Percentiles rank a stretch among this genome's conserved stretches.
These are phyloP conservation scores for Metarhizium album DNA, from an alignment of 2,329 filamentous ascomycete species.

Conservation along the genomic window DNA sequence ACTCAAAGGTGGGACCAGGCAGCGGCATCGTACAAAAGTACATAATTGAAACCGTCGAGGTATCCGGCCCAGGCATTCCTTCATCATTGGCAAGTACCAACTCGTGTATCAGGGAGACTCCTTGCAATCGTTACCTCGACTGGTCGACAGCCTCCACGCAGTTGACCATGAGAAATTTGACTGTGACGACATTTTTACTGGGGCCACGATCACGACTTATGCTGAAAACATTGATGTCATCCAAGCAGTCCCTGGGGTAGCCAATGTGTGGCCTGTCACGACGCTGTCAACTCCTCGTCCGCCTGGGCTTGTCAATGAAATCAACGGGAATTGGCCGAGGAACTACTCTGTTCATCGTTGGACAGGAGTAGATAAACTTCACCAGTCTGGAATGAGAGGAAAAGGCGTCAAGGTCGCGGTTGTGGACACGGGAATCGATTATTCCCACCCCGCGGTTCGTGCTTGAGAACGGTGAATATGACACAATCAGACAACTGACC, in stretches of 20 bases:
- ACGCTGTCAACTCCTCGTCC: conserved; percentile 11
- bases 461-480: background rate
- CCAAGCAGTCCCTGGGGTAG: conserved; percentile 20
- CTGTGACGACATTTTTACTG: conserved; percentile 25
- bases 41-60: conserved; percentile 14
- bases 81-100: background rate
- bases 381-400: conserved; percentile 25
- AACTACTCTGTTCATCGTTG: conserved; percentile 18
- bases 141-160: conserved; percentile 9
- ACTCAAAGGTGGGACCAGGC: background rate
- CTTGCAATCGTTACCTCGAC: conserved; percentile 11
- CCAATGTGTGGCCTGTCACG: conserved; percentile 26
- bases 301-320: background rate
- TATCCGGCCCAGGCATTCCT: background rate
- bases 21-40: conserved; percentile 13
- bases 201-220: conserved; percentile 22
- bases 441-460: conserved; percentile 25
- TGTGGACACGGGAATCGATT: conserved; percentile 30
- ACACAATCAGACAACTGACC: conserved; percentile 1
- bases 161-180: conserved; percentile 19
- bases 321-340: conserved; percentile 20
- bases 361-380: conserved; percentile 29
- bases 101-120: conserved; percentile 5
- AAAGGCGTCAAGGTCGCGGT: conserved; percentile 27
- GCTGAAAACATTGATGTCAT: conserved; percentile 23